These are phyloP conservation scores for Daldinia caldariorum DNA, from an alignment of 495 filamentous ascomycete genomes.

Conservation along the genomic window DNA sequence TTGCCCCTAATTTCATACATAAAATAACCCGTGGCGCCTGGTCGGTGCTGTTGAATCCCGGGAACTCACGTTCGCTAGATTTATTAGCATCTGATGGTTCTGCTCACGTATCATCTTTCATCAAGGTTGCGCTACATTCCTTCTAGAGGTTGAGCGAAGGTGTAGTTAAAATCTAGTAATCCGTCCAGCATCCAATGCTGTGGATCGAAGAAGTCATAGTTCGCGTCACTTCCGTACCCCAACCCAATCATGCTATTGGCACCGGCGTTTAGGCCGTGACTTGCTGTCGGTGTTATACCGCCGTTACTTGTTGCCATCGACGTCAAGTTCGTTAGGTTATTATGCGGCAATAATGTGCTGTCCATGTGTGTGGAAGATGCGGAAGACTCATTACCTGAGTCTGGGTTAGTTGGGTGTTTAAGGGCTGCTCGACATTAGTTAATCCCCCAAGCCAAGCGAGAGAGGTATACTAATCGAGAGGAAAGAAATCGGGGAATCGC, in stretches of 20 bases:
- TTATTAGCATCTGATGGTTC: not conserved
- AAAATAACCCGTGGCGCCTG: not conserved
- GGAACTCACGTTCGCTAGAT: not conserved
- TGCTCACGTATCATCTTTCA: not conserved
- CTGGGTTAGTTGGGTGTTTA: slow-evolving; percentile 87
- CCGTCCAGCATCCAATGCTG: slow-evolving; percentile 92
- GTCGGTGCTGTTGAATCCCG: not conserved
- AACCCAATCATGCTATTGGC: slow-evolving; percentile 53
- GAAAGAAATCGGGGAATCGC: slow-evolving; percentile 26
- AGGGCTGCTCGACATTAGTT: slow-evolving; percentile 66
- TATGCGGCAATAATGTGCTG: slow-evolving; percentile 59
- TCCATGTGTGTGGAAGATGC: slow-evolving; percentile 70
- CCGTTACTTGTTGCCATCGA: slow-evolving; percentile 54
- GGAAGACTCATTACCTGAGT: slow-evolving; percentile 77
- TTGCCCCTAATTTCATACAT: slow-evolving; percentile 18
- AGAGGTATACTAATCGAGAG: slow-evolving; percentile 27
- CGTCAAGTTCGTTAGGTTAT: slow-evolving; percentile 44
- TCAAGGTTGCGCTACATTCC: slow-evolving; percentile 48
- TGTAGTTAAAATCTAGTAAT: slow-evolving; percentile 80
- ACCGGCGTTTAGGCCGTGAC: slow-evolving; percentile 53
- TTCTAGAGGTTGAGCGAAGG: slow-evolving; percentile 60
- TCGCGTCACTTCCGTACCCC: slow-evolving; percentile 68
- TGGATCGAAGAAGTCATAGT: slow-evolving; percentile 87
- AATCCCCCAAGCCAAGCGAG: slow-evolving; percentile 36
- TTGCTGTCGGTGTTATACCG: slow-evolving; percentile 58